These are phyloP conservation scores for Calonectria honghensis DNA, from an alignment of 2,329 filamentous ascomycete genomes.

Conservation along the genomic window DNA sequence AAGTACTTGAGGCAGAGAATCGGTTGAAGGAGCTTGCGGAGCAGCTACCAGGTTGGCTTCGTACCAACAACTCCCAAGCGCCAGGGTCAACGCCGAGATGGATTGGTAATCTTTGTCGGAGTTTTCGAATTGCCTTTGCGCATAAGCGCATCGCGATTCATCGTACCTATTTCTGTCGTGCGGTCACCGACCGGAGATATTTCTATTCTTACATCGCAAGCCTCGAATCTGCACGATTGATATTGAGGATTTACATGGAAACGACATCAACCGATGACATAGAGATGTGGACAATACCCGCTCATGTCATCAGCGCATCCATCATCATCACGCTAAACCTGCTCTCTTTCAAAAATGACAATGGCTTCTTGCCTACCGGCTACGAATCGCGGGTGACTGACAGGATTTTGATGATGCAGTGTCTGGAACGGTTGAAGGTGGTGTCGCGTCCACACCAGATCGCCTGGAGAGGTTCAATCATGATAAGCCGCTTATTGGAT, in stretches of 20 bases:
- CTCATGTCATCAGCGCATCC: slow-evolving; percentile 4
- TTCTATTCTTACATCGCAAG: slow-evolving; percentile 6
- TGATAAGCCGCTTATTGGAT: background rate
- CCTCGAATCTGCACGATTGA: slow-evolving; percentile 2
- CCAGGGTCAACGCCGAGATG: background rate
- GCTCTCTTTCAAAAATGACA: background rate
- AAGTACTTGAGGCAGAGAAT: background rate
- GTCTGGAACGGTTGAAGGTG: background rate
- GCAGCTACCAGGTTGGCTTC: background rate
- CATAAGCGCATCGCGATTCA: background rate
- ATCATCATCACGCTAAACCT: slow-evolving; percentile 13
- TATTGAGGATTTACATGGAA: background rate
- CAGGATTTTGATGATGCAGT: background rate
- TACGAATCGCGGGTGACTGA: background rate
- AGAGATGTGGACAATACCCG: slow-evolving; percentile 3
- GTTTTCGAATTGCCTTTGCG: slow-evolving; percentile 11
- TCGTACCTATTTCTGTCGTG: background rate
- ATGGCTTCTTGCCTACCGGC: background rate
- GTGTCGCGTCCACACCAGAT: background rate
- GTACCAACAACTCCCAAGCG: too few relatives aligned
- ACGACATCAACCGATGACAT: background rate
- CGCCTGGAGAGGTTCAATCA: background rate
- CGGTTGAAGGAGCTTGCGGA: background rate
- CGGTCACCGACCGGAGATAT: background rate
- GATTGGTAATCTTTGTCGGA: background rate